Base-by-base conservation (phyloP, 1,284 basidiomycete genomes). In the Leccinum pachyderme region DNA sequence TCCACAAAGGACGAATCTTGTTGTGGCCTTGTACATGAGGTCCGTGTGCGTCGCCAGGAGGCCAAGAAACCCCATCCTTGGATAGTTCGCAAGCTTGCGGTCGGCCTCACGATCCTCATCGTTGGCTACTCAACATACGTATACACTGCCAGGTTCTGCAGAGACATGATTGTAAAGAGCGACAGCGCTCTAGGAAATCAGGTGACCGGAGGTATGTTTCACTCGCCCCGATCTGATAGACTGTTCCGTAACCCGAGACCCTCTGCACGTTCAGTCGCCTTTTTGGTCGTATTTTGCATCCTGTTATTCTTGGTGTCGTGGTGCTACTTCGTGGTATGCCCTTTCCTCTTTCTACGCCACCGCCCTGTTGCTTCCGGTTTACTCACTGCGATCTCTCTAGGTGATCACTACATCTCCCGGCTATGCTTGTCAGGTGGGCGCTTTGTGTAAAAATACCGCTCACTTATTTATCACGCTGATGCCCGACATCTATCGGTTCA, bases 111-210 rank as follows among this genome's bases (percentile, higher is more conserved):
- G 2, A 15, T 74, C 11, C 75, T 63, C 8, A 69, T 82, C 55
- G 71, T 75, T 15, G 75, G 61, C 6, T 82, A 81, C 61, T 60
- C 76, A 9, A 74, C 75, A 59, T 87, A 87, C 63, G 85, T 87
- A 7, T 81, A 83, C 57, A 75, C 84, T 5, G 86, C 77, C 1
- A 63, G 81, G 51, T 72, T 86, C 11, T 86, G 82, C 61, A 75
- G 75, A n/a, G 80, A 82, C 3, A 81, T 84, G 75, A 73, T 87
- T 15, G 73, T 73, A 51, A 59, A 68, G 32, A 69, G 73, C 31
- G 51, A 55, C 1, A 64, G 62, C 2, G 74, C 78, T 1, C 65
- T 79, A 13, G 77, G 76, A 12, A 73, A 73, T 15, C 67, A 72
- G 49, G 67, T 66, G 0, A 68, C 76, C 48, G 85, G 84, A 58